Base-by-base conservation (phyloP, 768 basidiomycete genomes). In the Boletus sp. region DNA sequence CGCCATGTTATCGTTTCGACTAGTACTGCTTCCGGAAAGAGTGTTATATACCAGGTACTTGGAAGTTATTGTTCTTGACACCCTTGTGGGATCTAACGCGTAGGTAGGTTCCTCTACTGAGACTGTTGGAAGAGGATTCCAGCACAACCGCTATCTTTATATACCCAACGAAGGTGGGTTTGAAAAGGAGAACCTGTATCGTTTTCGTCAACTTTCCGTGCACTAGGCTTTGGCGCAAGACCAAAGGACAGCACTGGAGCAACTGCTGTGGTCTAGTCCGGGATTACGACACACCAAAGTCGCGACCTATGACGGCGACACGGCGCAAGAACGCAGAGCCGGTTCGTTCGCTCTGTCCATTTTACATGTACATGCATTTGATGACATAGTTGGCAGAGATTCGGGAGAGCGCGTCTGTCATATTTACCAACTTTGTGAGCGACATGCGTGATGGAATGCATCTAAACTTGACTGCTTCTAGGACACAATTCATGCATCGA, bases 231-330 rank as follows among this genome's bases (percentile, higher is more conserved):
- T 96, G 38, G 93, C 93, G 1, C 93, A 96, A 71, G 93, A 96
- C 64, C 93, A 96, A 68, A 83, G 78, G 59, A 71, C 74, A 4
- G 84, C 88, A 1, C 69, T 95, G 46, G 81, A 88, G 53, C 83
- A 86, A 51, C 65, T 96, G 14, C 62, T 94, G 1, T 76, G 62
- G 51, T 73, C 75, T 9, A 85, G 83, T 67, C 76, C 82, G 0
- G 81, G 83, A 9, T 74, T 93, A n/a, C 80, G 81, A 52, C 75
- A 84, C 47, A 66, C 87, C 37, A 76, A 77, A 66, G 77, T 91
- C 13, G 83, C 83, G 3, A 94, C 88, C 1, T 96, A 92, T 64
- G 93, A 96, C 58, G 93, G 93, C 0, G 93, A 96, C 64, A 95
- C 93, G 0, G 83, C 87, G 0, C 79, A 82, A 66, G 87, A 90